Evolutionary conservation across 2,329 filamentous ascomycete species (phyloP), one percentile per base, ranked within the genome.

Genomic region (Diaporthe velutina): DNA sequence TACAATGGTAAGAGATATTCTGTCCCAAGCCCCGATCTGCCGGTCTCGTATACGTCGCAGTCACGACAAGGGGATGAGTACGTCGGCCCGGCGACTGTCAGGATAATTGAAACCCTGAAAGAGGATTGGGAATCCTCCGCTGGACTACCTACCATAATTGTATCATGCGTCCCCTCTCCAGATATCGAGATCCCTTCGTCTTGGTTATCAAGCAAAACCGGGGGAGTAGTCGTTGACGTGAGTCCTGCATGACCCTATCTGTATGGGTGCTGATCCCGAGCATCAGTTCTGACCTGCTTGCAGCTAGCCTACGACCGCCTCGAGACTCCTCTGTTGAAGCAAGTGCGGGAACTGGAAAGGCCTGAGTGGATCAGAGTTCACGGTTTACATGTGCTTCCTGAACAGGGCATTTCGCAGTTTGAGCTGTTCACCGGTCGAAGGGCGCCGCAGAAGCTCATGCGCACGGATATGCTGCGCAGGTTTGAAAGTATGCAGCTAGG

Each of bases 331-430:
- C 81, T 92, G 13, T 84, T 91, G 73, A 83, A 85, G 67, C 90
- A 92, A 78, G 86, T 91, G 75, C 86, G 86, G 17, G 80, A 83
- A 73, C 79, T 87, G 81, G 79, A 84, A 75, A 80, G 85, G 74
- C 80, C 84, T 79, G 82, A 89, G 77, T 92, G 90, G 89, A 88
- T 91, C 5, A 83, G 89, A 58, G 86, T 91, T 74, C 89, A 91
- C 77, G 90, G 90, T 0, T 82, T 92, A 17, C 89, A 92, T 77
- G 87, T 91, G 71, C 83, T 92, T 13, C 88, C 89, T 1, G 90
- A 92, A 79, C 90, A 91, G 79, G 90, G 88, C 0, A 89, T 90
- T 81, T 89, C 90, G 4, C 90, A 92, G 77, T 92, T 92, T 78
- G 90, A 92, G 80, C 82, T 91, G 10, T 90, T 92, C 80, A 91